Evolutionary conservation across 2,329 filamentous ascomycete genomes (phyloP).

Genomic region (Apiospora koreana): DNA sequence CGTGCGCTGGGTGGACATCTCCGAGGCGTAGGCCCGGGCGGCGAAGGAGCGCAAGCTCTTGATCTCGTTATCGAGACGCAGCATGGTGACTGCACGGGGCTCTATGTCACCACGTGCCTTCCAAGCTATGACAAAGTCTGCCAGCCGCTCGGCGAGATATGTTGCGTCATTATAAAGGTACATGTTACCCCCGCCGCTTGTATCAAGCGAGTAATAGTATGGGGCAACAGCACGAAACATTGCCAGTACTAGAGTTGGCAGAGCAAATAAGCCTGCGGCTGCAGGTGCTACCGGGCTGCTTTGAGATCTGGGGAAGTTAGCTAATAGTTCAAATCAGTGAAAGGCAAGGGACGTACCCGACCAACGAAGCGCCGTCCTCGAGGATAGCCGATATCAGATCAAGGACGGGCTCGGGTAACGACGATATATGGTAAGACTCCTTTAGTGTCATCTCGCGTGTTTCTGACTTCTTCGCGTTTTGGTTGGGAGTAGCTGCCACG

Average conservation of each 20-base stretch:
- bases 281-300: slow-evolving; percentile 65
- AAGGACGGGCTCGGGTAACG: slow-evolving; percentile 79
- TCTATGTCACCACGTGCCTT: slow-evolving; percentile 54
- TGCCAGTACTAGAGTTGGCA: slow-evolving; percentile 74
- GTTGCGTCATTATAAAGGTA: slow-evolving; percentile 68
- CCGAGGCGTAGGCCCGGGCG: slow-evolving; percentile 60
- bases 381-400: slow-evolving; percentile 61
- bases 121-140: slow-evolving; percentile 52
- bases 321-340: neutral
- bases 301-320: slow-evolving; percentile 36
- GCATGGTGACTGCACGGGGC: slow-evolving; percentile 51
- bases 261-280: slow-evolving; percentile 67
- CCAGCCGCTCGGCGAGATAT: slow-evolving; percentile 61
- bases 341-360: slow-evolving; percentile 40
- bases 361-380: slow-evolving; percentile 62
- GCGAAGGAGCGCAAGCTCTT: slow-evolving; percentile 61
- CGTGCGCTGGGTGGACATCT: slow-evolving; percentile 62
- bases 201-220: slow-evolving; percentile 67
- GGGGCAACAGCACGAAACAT: slow-evolving; percentile 78
- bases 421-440: slow-evolving; percentile 87
- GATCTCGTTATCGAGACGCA: slow-evolving; percentile 61
- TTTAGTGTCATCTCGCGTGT: slow-evolving; percentile 73
- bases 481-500: slow-evolving; percentile 11
- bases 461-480: slow-evolving; percentile 22
- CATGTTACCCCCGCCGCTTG: slow-evolving; percentile 65